phyloP scores from a whole-genome alignment of 2,329 filamentous ascomycete species.

The Rugonectria rugulosa region DNA sequence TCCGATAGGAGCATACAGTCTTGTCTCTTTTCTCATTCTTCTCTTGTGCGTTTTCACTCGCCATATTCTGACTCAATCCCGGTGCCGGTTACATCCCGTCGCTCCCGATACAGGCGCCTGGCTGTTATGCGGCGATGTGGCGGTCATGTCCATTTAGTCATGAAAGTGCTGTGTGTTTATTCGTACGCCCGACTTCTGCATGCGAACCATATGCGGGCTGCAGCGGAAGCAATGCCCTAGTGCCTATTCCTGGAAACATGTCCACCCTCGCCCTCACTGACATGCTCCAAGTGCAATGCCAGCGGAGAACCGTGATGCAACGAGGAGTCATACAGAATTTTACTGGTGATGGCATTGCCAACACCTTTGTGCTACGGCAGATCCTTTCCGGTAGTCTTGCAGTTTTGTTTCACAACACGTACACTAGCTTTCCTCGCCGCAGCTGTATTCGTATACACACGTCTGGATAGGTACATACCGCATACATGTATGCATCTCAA shows the following conservation, averaged over 20 bases:
- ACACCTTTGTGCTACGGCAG: conserved; percentile 32
- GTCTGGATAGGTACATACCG: no score
- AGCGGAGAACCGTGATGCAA: conserved; percentile 35
- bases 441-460: conserved; percentile 10
- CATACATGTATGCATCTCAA: conserved; percentile 1
- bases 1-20: conserved; percentile 25
- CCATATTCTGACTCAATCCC: background rate
- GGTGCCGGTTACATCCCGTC: conserved; percentile 13
- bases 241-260: conserved; percentile 16
- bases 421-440: conserved; percentile 3
- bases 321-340: conserved; percentile 38
- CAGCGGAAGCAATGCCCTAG: conserved; percentile 16
- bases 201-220: conserved; percentile 17
- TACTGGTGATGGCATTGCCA: conserved; percentile 35
- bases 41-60: conserved; percentile 3
- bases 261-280: conserved; percentile 16
- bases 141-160: conserved; percentile 7
- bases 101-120: conserved; percentile 18
- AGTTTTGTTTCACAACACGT: conserved; percentile 34
- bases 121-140: conserved; percentile 8
- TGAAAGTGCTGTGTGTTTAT: background rate
- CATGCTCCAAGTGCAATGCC: conserved; percentile 30
- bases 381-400: conserved; percentile 29
- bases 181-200: background rate
- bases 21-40: conserved; percentile 1